Conservation (phyloP, 2,329 filamentous ascomycete species). For the Colletotrichum sp. region DNA sequence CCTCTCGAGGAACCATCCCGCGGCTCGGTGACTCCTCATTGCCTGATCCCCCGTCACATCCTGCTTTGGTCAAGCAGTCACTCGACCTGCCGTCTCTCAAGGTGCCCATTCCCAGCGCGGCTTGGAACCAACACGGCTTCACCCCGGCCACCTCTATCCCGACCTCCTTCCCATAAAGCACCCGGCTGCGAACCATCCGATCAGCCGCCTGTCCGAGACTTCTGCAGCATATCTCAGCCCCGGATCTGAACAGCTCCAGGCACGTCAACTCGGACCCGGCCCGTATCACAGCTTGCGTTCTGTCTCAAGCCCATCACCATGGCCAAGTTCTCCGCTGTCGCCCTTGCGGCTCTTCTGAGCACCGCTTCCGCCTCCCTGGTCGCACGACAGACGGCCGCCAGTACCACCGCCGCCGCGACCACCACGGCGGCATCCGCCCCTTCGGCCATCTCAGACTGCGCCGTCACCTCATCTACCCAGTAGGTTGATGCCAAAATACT, state of each 20-base stretch:
- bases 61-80: neutral
- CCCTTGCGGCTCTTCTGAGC: conserved; percentile 10
- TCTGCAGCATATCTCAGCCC: neutral
- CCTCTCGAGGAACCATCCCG: neutral
- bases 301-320: neutral
- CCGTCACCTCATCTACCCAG: conserved; percentile 21
- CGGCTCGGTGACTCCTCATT: neutral
- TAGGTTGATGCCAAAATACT: neutral
- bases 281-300: neutral
- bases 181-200: neutral
- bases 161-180: conserved; percentile 7
- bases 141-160: neutral
- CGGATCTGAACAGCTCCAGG: neutral
- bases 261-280: neutral
- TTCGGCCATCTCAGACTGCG: conserved; percentile 16
- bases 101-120: neutral
- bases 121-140: neutral
- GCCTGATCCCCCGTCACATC: neutral
- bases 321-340: conserved; percentile 9
- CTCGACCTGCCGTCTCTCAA: neutral
- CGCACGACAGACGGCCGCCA: conserved; percentile 35
- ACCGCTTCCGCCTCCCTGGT: conserved; percentile 14
- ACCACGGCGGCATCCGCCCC: neutral
- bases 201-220: neutral
- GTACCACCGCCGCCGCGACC: conserved; percentile 25